Conservation (phyloP, 345 rosid genomes). For the Melastoma malabathricum region DNA sequence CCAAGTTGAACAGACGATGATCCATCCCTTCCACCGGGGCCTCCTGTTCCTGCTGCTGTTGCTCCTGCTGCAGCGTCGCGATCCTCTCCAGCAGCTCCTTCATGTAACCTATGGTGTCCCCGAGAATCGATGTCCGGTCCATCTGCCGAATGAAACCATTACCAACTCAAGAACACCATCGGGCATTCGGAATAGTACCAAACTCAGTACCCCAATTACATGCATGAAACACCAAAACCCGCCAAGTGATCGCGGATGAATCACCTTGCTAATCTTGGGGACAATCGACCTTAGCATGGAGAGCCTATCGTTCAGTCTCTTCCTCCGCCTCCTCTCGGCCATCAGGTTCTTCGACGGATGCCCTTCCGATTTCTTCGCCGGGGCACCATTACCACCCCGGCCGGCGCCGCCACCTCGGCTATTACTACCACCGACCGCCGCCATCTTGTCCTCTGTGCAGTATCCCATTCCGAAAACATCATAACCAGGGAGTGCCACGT, state of each 20-base stretch:
- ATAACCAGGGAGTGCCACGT: too few relatives aligned
- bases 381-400: slow-evolving; percentile 17
- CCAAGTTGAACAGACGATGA: slow-evolving; percentile 9
- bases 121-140: slow-evolving; percentile 39
- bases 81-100: slow-evolving; percentile 32
- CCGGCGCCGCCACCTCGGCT: slow-evolving; percentile 7
- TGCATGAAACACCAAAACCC: too few relatives aligned
- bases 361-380: slow-evolving; percentile 53
- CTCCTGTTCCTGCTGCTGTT: slow-evolving; percentile 4
- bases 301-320: slow-evolving; percentile 68
- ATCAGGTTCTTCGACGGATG: slow-evolving; percentile 87
- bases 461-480: slow-evolving; percentile 15
- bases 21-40: slow-evolving; percentile 1
- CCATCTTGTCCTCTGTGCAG: slow-evolving; percentile 27
- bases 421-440: slow-evolving; percentile 4
- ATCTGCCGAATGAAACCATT: slow-evolving; percentile 14
- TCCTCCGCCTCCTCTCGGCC: slow-evolving; percentile 85
- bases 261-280: slow-evolving; percentile 90
- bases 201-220: too few relatives aligned
- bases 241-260: background rate
- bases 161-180: too few relatives aligned
- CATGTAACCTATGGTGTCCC: slow-evolving; percentile 37
- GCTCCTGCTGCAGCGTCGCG: slow-evolving; percentile 16
- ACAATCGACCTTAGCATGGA: slow-evolving; percentile 90
- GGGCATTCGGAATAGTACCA: background rate